Conservation (phyloP, 768 basidiomycete genomes). For the Pleurotus cornucopiae region DNA sequence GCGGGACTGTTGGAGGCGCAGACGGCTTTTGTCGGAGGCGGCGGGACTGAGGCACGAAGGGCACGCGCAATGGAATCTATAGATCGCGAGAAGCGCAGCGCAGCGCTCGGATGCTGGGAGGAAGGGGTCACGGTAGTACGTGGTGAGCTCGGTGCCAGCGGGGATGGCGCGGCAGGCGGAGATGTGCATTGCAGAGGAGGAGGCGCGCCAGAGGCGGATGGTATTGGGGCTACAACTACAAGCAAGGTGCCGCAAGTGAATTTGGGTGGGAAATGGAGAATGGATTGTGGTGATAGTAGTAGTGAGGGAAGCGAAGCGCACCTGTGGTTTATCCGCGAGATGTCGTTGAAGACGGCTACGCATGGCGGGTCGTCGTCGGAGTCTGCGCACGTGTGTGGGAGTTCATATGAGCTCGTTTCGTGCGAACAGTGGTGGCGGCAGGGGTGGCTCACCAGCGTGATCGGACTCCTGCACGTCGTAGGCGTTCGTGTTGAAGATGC, state of each 20-base stretch:
- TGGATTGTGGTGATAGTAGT: not conserved
- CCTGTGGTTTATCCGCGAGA: slow-evolving; percentile 10
- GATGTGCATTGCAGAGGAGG: not conserved
- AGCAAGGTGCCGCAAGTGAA: not conserved
- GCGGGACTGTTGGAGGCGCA: no score
- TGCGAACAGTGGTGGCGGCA: no score
- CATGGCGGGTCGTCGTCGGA: not conserved
- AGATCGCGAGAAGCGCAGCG: no score
- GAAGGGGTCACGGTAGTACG: not conserved
- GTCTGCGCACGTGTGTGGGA: no score
- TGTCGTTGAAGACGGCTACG: slow-evolving; percentile 7
- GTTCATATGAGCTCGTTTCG: no score
- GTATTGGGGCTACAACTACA: slow-evolving; percentile 6
- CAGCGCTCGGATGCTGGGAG: not conserved
- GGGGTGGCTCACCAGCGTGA: no score
- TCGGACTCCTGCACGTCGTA: no score
- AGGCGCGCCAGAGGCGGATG: not conserved
- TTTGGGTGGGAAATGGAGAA: no score
- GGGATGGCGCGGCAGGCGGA: slow-evolving; percentile 1
- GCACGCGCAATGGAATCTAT: no score
- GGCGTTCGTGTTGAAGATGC: no score
- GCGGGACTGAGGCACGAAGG: no score
- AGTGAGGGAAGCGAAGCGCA: not conserved
- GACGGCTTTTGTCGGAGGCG: no score
- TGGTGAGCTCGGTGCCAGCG: not conserved